Evolutionary conservation across 495 filamentous ascomycete genomes (phyloP).

Genomic region (Penicillium roqueforti): DNA sequence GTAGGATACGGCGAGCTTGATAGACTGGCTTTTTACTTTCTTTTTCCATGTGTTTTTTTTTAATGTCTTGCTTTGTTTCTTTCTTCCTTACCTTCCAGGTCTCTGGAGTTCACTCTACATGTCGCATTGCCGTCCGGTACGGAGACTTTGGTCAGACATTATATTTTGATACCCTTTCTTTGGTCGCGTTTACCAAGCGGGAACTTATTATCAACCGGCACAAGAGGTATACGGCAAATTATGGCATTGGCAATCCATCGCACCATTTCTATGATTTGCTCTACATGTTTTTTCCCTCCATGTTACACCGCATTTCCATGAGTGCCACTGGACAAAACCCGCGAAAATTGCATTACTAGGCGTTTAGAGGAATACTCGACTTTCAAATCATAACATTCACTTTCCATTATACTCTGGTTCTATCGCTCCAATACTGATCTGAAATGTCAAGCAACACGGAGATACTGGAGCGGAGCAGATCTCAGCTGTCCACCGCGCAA

Average conservation of each 20-base stretch:
- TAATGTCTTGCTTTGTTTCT: conserved; percentile 8
- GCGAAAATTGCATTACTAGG: conserved; percentile 4
- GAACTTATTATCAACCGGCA: conserved; percentile 7
- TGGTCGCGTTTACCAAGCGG: conserved; percentile 18
- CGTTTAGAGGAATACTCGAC: background rate
- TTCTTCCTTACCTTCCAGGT: conserved; percentile 3
- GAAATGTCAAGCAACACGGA: background rate
- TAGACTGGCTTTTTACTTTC: conserved; percentile 25
- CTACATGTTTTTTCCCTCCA: background rate
- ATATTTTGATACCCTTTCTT: conserved; percentile 32
- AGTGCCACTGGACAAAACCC: background rate
- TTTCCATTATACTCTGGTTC: background rate
- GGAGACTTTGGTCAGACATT: conserved; percentile 18
- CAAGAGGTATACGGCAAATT: conserved; percentile 6
- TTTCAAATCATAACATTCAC: background rate
- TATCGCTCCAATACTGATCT: background rate
- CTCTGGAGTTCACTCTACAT: conserved; percentile 11
- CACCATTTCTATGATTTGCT: background rate
- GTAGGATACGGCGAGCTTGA: conserved; percentile 20
- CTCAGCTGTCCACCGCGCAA: conserved; percentile 4
- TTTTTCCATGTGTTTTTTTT: conserved; percentile 3
- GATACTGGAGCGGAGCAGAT: background rate
- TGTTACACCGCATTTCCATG: background rate
- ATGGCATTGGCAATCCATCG: conserved; percentile 9
- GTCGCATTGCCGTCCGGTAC: conserved; percentile 10